Conservation (phyloP, 805 yeast genomes). For the Candida methanosorbosa region DNA sequence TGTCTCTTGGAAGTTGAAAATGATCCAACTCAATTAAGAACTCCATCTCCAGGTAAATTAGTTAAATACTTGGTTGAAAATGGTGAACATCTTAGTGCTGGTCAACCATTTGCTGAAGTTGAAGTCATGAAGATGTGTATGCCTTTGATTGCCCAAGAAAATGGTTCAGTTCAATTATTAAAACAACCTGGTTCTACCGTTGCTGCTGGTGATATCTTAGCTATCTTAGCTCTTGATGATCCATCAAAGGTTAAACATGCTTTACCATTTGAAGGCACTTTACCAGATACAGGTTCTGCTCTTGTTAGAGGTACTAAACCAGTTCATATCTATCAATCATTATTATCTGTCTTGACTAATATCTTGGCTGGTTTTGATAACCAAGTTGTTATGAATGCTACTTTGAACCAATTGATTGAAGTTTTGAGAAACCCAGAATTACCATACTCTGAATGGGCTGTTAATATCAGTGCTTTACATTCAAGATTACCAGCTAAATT, state of each 20-base stretch:
- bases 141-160: conserved; percentile 92
- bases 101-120: conserved; percentile 95
- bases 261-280: conserved; percentile 85
- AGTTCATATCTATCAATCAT: conserved; percentile 57
- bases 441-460: conserved; percentile 90
- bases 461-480: conserved; percentile 82
- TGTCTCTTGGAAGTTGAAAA: conserved; percentile 91
- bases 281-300: conserved; percentile 85
- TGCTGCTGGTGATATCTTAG: conserved; percentile 93
- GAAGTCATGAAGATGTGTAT: conserved; percentile 99
- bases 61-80: conserved; percentile 89
- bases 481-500: conserved; percentile 77
- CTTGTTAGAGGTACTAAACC: conserved; percentile 77
- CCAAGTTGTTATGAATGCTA: conserved; percentile 85
- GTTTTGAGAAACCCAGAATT: conserved; percentile 71
- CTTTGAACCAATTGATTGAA: conserved; percentile 63
- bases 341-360: conserved; percentile 57
- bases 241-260: conserved; percentile 98
- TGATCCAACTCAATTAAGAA: conserved; percentile 97
- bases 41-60: conserved; percentile 98
- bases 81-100: conserved; percentile 87
- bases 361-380: conserved; percentile 90
- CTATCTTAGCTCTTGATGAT: conserved; percentile 89
- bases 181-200: conserved; percentile 99
- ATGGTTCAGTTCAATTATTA: conserved; percentile 84